Percentiles rank a stretch among this genome's conserved stretches.
These are phyloP conservation scores for Eucalyptus marginata DNA, from an alignment of 345 rosid species.

Conservation along the genomic window DNA sequence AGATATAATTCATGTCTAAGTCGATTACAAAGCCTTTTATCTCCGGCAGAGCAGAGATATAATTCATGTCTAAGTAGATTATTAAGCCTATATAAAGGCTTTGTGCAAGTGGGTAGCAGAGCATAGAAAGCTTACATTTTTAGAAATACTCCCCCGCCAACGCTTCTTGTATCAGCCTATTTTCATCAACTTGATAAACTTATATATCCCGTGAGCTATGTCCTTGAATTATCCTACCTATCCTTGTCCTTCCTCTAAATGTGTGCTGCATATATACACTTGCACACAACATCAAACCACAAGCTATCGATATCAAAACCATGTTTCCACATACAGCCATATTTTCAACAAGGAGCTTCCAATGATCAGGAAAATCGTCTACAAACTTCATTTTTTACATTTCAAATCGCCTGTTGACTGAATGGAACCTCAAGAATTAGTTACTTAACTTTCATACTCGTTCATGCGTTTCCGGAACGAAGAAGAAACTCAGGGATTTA, in stretches of 20 bases:
- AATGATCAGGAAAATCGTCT: not conserved
- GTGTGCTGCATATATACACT: too few species aligned
- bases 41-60: not conserved
- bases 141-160: too few species aligned
- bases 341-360: not conserved
- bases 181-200: too few species aligned
- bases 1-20: not conserved
- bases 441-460: not conserved
- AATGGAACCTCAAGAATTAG: not conserved
- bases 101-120: too few species aligned
- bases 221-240: too few species aligned
- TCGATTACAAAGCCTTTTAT: not conserved
- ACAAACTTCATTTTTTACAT: not conserved
- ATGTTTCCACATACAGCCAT: accelerated
- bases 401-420: not conserved
- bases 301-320: not conserved
- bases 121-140: too few species aligned
- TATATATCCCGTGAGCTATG: too few species aligned
- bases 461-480: not conserved
- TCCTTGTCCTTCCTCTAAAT: too few species aligned
- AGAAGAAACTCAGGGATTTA: not conserved
- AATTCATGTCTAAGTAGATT: not conserved
- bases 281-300: too few species aligned
- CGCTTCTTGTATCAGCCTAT: too few species aligned
- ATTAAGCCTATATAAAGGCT: not conserved